These are phyloP conservation scores for Cokeromyces recurvatus DNA, from an alignment of 371 early-diverging fungal genomes.

Conservation along the genomic window DNA sequence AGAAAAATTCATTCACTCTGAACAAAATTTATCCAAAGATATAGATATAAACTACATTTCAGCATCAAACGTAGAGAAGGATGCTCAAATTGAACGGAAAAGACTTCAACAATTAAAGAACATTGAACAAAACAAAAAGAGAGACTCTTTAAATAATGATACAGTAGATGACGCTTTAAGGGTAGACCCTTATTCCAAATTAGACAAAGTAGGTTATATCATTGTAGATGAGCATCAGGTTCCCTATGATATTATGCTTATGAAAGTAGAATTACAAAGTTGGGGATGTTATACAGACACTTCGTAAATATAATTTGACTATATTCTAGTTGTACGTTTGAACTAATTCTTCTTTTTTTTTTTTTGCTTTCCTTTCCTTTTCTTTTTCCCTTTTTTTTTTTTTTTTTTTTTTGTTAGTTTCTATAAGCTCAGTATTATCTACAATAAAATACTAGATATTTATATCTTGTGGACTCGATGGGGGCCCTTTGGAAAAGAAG, in stretches of 20 bases:
- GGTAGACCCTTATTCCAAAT: conserved; percentile 34
- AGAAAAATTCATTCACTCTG: not conserved
- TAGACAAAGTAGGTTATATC: conserved; percentile 36
- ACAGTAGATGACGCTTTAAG: conserved; percentile 2
- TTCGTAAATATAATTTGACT: conserved; percentile 6
- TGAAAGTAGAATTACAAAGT: conserved; percentile 39
- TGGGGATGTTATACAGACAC: conserved; percentile 3
- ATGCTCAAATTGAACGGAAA: conserved; percentile 39
- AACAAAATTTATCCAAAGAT: conserved; percentile 8
- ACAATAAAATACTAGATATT: conserved; percentile 38
- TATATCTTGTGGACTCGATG: conserved; percentile 60
- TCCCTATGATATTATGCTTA: conserved; percentile 46
- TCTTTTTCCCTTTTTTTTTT: too few relatives aligned
- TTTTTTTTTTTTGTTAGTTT: too few relatives aligned
- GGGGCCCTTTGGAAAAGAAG: conserved; percentile 47
- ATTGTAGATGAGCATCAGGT: conserved; percentile 19
- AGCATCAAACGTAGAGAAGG: conserved; percentile 28
- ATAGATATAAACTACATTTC: too few relatives aligned
- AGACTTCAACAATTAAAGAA: conserved; percentile 24
- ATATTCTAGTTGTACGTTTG: not conserved
- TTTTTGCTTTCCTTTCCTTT: too few relatives aligned
- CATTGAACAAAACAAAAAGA: not conserved
- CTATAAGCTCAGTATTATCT: conserved; percentile 57
- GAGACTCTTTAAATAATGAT: not conserved
- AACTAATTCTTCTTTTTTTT: not conserved